Evolutionary conservation across 2,329 filamentous ascomycete genomes (phyloP).

Genomic region (Anisogramma anomala): DNA sequence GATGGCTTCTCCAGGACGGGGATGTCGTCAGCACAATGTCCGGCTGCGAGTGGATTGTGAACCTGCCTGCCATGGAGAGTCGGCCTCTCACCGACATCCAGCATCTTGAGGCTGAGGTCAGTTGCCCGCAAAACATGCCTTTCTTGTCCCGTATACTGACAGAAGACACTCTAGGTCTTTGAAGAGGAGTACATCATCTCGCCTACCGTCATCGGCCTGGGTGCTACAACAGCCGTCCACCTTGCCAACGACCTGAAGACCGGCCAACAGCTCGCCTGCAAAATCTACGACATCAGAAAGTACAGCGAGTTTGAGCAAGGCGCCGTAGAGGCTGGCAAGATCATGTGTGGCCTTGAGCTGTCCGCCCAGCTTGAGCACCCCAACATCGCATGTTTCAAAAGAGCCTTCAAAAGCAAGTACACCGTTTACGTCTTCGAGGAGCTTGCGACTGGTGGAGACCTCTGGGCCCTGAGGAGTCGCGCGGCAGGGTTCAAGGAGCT

Average conservation of each 20-base stretch:
- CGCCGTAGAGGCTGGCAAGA: conserved; percentile 13
- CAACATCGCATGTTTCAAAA: conserved; percentile 41
- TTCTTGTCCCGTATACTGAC: too few relatives aligned
- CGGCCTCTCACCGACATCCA: conserved; percentile 15
- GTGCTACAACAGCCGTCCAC: conserved; percentile 41
- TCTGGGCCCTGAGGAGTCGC: conserved; percentile 36
- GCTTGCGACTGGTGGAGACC: conserved; percentile 42
- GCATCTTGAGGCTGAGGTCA: conserved; percentile 27
- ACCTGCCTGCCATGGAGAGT: conserved; percentile 17
- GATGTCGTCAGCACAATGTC: conserved; percentile 34
- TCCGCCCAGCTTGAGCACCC: conserved; percentile 28
- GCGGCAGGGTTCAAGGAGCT: conserved; percentile 28
- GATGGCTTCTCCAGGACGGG: conserved; percentile 37
- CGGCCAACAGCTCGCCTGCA: conserved; percentile 55
- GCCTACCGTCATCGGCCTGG: conserved; percentile 39
- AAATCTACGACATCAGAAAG: conserved; percentile 43
- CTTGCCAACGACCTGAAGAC: conserved; percentile 40
- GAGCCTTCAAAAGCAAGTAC: conserved; percentile 37
- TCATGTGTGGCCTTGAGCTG: conserved; percentile 25
- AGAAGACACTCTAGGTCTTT: too few relatives aligned
- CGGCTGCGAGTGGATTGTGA: conserved; percentile 26
- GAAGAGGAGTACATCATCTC: conserved; percentile 35
- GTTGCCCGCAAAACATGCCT: too few relatives aligned
- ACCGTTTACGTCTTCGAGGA: conserved; percentile 46
- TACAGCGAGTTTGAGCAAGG: conserved; percentile 18